Evolutionary conservation across 306 rosid genomes (phyloP), one percentile per base, ranked within the genome.

Genomic region (Prinsepia uniflora): DNA sequence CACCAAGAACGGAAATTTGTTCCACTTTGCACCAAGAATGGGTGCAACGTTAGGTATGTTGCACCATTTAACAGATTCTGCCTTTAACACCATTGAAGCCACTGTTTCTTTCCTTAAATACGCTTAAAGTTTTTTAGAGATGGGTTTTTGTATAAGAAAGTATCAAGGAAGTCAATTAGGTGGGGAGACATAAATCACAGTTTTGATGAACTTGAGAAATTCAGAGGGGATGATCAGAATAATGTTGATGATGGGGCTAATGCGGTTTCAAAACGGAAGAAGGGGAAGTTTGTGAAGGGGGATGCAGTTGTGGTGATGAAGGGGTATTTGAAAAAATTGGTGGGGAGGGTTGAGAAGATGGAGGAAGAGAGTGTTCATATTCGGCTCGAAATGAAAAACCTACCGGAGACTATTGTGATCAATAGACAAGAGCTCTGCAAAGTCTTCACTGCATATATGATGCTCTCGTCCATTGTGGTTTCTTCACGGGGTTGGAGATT

Each of bases 231-330:
- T 84, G 92, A 90, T 41, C 1, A 24, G 30, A 24, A 24, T 24
- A 94, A 90, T 57, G 98, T 86, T 72, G 83, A 76, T 86, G 92
- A 89, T 47, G 87, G 85, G n/a, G 92, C 87, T 71, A 80, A 90
- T 14, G 76, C 89, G 72, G 87, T 89, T 80, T 87, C 89, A 4
- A 87, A 89, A 75, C 80, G 98, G 59, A 89, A 89, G 79, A 92
- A 89, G 75, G 98, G 98, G 45, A 95, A 88, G 58, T 92, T 92
- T 84, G 72, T 89, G 96, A 94, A 94, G 82, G 97, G 98, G 41
- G 97, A 94, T 81, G 94, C 96, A 10, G 92, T 94, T 42, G 85
- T 94, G 73, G 85, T 94, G 9, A 43, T 86, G 48, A 91, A 89
- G 88, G 98, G 98, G 1, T 97, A 90, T 64, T 81, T 94, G 20